Evolutionary conservation across 176 grass and related monocot genomes (phyloP).

Genomic region (Juncus inflexus): DNA sequence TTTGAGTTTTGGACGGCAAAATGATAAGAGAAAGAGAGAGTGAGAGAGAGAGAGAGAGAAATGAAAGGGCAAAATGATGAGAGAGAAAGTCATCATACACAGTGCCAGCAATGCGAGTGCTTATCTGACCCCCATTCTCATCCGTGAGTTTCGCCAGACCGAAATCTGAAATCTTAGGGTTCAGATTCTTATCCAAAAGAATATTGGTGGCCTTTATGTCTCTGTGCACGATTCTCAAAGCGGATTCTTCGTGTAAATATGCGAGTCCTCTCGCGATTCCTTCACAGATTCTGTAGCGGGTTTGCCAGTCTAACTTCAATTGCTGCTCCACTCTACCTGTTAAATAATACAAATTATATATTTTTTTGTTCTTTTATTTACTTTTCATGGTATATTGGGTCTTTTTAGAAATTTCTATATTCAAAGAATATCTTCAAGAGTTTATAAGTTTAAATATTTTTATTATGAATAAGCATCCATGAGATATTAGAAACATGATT

Average conservation of each 20-base stretch:
- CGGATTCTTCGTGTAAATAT: slow-evolving; percentile 87
- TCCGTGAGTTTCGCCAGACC: slow-evolving; percentile 84
- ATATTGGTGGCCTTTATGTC: slow-evolving; percentile 91
- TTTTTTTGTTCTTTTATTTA: no score
- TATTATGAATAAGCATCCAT: no score
- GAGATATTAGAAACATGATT: no score
- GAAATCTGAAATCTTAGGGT: slow-evolving; percentile 94
- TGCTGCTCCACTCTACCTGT: slow-evolving; percentile 44
- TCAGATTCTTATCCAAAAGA: slow-evolving; percentile 67
- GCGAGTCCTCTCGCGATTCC: slow-evolving; percentile 66
- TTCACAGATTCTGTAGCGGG: slow-evolving; percentile 58
- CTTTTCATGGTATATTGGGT: no score
- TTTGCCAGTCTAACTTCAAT: slow-evolving; percentile 63
- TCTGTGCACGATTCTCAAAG: slow-evolving; percentile 81
- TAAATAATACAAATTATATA: not conserved
- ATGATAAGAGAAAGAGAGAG: slow-evolving; percentile 19
- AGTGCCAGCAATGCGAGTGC: slow-evolving; percentile 78
- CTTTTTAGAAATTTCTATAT: no score
- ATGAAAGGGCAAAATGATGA: not conserved
- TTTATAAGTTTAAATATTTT: no score
- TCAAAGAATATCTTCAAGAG: no score
- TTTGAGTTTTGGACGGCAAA: not conserved
- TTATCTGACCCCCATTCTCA: slow-evolving; percentile 55
- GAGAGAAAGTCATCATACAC: slow-evolving; percentile 49
- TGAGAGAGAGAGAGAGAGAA: slow-evolving; percentile 15